Evolutionary conservation across 202 grass and related monocot genomes (phyloP).

Genomic region (Hordeum pubiflorum): DNA sequence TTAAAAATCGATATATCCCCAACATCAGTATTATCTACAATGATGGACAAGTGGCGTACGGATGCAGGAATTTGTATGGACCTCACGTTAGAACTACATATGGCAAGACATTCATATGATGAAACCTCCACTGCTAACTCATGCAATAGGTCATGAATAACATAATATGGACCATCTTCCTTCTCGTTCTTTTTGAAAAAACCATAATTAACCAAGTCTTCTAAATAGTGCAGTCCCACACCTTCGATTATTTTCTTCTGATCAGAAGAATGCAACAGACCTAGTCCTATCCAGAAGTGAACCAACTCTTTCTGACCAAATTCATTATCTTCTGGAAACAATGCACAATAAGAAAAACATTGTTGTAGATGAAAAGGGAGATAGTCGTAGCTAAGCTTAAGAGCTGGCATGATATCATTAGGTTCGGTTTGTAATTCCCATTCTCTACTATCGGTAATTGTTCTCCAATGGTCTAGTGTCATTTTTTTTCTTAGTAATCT

Average conservation of each 20-base stretch:
- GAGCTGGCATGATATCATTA: slow-evolving; percentile 9
- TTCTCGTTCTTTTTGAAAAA: neutral
- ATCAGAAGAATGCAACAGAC: neutral
- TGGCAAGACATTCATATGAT: neutral
- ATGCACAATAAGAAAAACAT: slow-evolving; percentile 17
- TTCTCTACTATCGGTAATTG: slow-evolving; percentile 1
- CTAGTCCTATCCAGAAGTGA: slow-evolving; percentile 23
- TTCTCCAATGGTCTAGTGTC: neutral
- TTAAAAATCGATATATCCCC: neutral
- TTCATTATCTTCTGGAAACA: slow-evolving; percentile 27
- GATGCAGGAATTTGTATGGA: neutral
- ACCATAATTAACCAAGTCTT: neutral
- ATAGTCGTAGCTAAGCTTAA: slow-evolving; percentile 22
- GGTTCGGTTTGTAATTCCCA: neutral
- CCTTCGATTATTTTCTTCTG: neutral
- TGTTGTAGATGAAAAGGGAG: slow-evolving; percentile 23
- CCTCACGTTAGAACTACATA: neutral
- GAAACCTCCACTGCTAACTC: slow-evolving; percentile 12
- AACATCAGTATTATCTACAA: neutral
- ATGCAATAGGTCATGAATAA: slow-evolving; percentile 30
- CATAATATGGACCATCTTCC: neutral
- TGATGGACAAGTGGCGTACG: neutral
- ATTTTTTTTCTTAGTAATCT: neutral
- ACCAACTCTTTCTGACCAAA: neutral
- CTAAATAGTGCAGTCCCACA: neutral